Conservation (phyloP, 164 flowering plant species). For the Stephania japonica region DNA sequence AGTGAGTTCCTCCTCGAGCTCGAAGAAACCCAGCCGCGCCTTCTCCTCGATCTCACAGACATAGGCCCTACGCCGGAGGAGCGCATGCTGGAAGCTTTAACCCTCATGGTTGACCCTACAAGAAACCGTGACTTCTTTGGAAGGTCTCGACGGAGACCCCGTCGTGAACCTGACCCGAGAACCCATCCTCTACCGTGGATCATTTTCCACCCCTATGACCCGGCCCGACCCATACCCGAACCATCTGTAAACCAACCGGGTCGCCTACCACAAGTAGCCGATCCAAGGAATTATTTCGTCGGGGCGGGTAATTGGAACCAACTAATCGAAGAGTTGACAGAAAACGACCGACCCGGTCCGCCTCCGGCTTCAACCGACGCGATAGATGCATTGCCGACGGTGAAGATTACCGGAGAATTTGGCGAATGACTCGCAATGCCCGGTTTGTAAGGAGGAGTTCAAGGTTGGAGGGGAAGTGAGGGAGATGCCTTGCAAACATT, state of each 20-base stretch:
- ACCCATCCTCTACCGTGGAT: constrained; percentile 33
- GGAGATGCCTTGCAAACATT: constrained; percentile 71
- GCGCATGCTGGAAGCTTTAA: constrained; percentile 57
- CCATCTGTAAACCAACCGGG: constrained; percentile 14
- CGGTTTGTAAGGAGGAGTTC: constrained; percentile 83
- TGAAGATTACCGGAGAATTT: constrained; percentile 45
- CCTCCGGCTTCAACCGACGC: constrained; percentile 54
- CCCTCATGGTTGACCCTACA: constrained; percentile 42
- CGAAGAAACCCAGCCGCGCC: constrained; percentile 31
- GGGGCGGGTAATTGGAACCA: constrained; percentile 45
- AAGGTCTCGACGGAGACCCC: constrained; percentile 5
- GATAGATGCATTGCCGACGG: constrained; percentile 49
- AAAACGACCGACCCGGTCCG: constrained; percentile 73
- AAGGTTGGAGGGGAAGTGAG: constrained; percentile 54
- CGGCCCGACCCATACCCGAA: not conserved
- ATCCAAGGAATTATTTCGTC: constrained; percentile 42
- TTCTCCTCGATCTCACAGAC: constrained; percentile 29
- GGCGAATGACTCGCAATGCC: constrained; percentile 38
- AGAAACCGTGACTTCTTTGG: constrained; percentile 11
- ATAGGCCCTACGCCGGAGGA: constrained; percentile 50
- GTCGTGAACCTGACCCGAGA: constrained; percentile 6
- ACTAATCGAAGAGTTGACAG: constrained; percentile 64
- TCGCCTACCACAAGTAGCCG: constrained; percentile 4
- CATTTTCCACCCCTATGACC: constrained; percentile 26
- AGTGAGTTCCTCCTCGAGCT: constrained; percentile 58